These are phyloP conservation scores for Melanomma pulvis-pyrius DNA, from an alignment of 495 filamentous ascomycete species.

Conservation along the genomic window DNA sequence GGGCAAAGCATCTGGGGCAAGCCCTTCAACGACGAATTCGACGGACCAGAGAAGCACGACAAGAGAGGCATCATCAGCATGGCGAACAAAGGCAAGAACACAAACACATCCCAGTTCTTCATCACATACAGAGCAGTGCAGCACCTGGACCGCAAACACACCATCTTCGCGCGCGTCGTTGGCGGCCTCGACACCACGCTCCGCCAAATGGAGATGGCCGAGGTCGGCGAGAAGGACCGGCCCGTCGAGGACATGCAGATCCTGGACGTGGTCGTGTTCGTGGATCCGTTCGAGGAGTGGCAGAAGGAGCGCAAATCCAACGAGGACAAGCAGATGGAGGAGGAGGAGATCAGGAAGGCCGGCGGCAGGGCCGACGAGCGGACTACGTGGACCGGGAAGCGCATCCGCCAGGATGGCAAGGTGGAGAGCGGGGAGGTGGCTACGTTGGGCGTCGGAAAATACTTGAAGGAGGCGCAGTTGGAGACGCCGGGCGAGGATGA, in stretches of 20 bases:
- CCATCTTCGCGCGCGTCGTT: slow-evolving; percentile 87
- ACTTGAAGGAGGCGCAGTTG: slow-evolving; percentile 63
- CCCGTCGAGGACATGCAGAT: slow-evolving; percentile 78
- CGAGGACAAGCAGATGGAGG: slow-evolving; percentile 43
- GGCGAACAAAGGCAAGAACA: slow-evolving; percentile 98
- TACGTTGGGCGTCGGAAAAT: slow-evolving; percentile 73
- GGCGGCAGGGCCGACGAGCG: slow-evolving; percentile 74
- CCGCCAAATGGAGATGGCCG: slow-evolving; percentile 69
- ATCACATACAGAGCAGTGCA: slow-evolving; percentile 79
- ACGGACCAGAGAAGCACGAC: slow-evolving; percentile 82
- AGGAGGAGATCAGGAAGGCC: slow-evolving; percentile 48
- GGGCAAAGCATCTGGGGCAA: slow-evolving; percentile 87
- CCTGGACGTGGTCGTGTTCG: slow-evolving; percentile 79
- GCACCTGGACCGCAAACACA: slow-evolving; percentile 93
- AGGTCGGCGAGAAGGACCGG: slow-evolving; percentile 66
- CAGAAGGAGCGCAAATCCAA: slow-evolving; percentile 61
- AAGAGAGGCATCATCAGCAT: slow-evolving; percentile 67
- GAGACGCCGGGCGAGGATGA: slow-evolving; percentile 55
- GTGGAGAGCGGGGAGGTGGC: slow-evolving; percentile 52
- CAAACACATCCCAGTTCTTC: slow-evolving; percentile 95
- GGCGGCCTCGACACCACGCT: slow-evolving; percentile 72
- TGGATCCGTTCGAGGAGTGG: slow-evolving; percentile 97
- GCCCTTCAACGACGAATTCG: slow-evolving; percentile 89
- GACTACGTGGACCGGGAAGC: slow-evolving; percentile 90
- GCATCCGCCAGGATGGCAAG: slow-evolving; percentile 50